These are phyloP conservation scores for Dactylonectria estremocensis DNA, from an alignment of 2,329 filamentous ascomycete species.

Conservation along the genomic window DNA sequence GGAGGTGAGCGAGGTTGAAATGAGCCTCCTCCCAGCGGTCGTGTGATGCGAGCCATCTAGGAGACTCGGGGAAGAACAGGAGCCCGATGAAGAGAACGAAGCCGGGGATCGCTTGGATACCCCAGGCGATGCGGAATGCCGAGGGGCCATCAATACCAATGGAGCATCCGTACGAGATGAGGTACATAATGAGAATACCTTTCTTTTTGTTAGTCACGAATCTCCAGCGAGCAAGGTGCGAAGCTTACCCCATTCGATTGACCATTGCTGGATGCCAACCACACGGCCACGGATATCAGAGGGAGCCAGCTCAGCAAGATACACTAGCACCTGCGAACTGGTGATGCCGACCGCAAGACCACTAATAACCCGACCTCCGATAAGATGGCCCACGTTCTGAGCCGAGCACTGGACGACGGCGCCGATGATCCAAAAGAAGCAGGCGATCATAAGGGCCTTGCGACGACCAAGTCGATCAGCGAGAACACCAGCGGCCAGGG, in stretches of 20 bases:
- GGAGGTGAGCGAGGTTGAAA: conserved; percentile 68
- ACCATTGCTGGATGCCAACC: conserved; percentile 81
- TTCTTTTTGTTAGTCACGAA: conserved; percentile 40
- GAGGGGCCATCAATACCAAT: conserved; percentile 66
- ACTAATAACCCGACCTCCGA: conserved; percentile 72
- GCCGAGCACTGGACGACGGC: conserved; percentile 72
- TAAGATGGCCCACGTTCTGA: conserved; percentile 69
- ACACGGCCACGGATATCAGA: conserved; percentile 72
- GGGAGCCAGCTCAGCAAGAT: conserved; percentile 77
- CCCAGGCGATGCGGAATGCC: conserved; percentile 77
- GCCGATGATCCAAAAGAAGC: conserved; percentile 68
- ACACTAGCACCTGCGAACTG: conserved; percentile 78
- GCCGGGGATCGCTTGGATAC: conserved; percentile 74
- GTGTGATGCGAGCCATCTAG: conserved; percentile 74
- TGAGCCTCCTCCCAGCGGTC: conserved; percentile 72
- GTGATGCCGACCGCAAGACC: conserved; percentile 77
- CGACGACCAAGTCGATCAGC: conserved; percentile 63
- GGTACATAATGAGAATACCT: conserved; percentile 80
- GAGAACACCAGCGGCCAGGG: conserved; percentile 60
- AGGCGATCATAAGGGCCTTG: conserved; percentile 62
- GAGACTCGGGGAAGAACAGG: conserved; percentile 73
- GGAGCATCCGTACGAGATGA: conserved; percentile 75
- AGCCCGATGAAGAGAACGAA: conserved; percentile 71
- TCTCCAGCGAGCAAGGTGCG: rapidly evolving
- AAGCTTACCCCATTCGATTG: conserved; percentile 72